Conservation (phyloP, 2,329 filamentous ascomycete species). For the Trichoderma koningiopsis region DNA sequence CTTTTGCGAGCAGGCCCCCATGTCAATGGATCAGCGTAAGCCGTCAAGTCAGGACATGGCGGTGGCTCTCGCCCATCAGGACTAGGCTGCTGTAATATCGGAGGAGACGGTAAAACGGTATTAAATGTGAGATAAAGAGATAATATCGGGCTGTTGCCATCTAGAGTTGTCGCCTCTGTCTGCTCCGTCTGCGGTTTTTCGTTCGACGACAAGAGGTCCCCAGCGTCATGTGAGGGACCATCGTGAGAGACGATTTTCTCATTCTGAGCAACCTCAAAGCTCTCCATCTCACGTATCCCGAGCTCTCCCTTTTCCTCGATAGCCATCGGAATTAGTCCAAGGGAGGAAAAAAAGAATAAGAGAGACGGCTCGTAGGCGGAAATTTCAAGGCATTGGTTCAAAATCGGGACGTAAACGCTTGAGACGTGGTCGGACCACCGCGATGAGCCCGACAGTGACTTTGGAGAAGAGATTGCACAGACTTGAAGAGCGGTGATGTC, state of each 20-base stretch:
- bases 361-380: not conserved
- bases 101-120: slow-evolving; percentile 40
- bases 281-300: not conserved
- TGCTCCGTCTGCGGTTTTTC: slow-evolving; percentile 13
- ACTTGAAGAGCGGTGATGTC: not conserved
- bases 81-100: slow-evolving; percentile 28
- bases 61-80: slow-evolving; percentile 48
- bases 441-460: not conserved
- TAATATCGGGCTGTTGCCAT: slow-evolving; percentile 37
- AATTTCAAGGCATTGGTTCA: not conserved
- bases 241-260: not conserved
- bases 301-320: slow-evolving; percentile 7
- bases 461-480: not conserved
- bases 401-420: not conserved
- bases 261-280: slow-evolving; percentile 3
- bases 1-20: slow-evolving; percentile 73
- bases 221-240: not conserved
- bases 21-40: slow-evolving; percentile 69
- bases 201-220: not conserved
- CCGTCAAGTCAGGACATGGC: slow-evolving; percentile 63
- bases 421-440: not conserved
- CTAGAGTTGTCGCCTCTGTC: slow-evolving; percentile 1
- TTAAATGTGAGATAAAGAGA: slow-evolving; percentile 47
- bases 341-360: not conserved
- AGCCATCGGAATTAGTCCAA: not conserved